Evolutionary conservation across 805 yeast genomes (phyloP), one percentile per base, ranked within the genome.

Genomic region (Komagataella kurtzmanii): DNA sequence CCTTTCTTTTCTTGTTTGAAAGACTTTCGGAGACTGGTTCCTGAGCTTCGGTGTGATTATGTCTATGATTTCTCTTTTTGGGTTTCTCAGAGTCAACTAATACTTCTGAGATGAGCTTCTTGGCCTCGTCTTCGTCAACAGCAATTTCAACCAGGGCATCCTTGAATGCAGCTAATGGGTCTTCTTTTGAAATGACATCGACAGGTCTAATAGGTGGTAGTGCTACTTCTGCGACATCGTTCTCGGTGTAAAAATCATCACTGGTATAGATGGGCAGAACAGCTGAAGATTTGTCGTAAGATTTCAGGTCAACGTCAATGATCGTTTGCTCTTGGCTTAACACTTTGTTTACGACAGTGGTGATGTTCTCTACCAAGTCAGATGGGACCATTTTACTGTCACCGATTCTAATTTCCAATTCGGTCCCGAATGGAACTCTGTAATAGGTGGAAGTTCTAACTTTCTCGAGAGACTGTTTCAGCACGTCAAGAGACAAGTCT

Each of bases 261-360:
- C 84, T 72, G 61, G 82, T 79, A 67, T 73, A 93, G 54, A 93
- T 72, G 47, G 99, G 98, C 59, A 93, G 71, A 7, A 90, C 78
- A 18, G 97, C 96, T 18, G 96, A 87, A 46, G 68, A 65, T 53
- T 73, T 69, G 14, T 30, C 40, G 10, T 14, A 10, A 10, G 91
- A 74, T 70, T 88, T 88, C 55, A 86, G 64, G 60, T 76, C 79
- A 40, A 83, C 69, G 44, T 77, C 77, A 67, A 80, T 84, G 62
- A 79, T 74, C 45, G 66, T 66, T 44, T 68, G 68, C 21, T 61
- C 58, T 5, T 44, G 14, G 12, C 1, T 44, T 6, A 44, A 10
- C 55, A 88, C 74, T 50, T 71, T 66, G 23, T 69, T 64, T 44
- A 79, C 65, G 12, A 87, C 79, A 46, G 76, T 74, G 24, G 73